These are phyloP conservation scores for Cytospora schulzeri DNA, from an alignment of 2,329 filamentous ascomycete species.

Conservation along the genomic window DNA sequence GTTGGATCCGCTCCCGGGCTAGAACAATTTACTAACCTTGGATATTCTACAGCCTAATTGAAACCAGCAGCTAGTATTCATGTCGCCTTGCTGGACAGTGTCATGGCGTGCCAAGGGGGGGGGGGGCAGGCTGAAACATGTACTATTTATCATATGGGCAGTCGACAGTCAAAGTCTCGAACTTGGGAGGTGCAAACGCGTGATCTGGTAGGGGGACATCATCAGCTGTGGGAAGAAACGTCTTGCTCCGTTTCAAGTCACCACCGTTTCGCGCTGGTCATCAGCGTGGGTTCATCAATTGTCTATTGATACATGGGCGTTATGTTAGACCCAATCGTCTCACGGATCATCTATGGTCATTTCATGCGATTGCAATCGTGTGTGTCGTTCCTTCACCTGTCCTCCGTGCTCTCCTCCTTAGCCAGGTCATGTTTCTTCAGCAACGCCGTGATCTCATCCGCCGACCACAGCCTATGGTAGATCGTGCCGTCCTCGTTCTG, in stretches of 20 bases:
- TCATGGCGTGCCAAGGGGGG: neutral
- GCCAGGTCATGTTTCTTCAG: constrained; percentile 94
- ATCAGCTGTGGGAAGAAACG: neutral
- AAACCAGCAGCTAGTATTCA: neutral
- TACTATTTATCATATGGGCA: neutral
- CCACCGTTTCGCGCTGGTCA: neutral
- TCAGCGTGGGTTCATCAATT: constrained; percentile 20
- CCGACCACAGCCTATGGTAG: constrained; percentile 96
- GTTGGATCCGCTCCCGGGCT: constrained; percentile 34
- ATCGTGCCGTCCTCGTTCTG: constrained; percentile 94
- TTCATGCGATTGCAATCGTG: constrained; percentile 2
- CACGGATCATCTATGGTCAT: constrained; percentile 21
- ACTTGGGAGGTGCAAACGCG: neutral
- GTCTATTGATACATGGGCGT: constrained; percentile 37
- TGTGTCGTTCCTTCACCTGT: constrained; percentile 48
- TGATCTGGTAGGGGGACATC: neutral
- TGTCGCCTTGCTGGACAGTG: neutral
- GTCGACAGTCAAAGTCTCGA: neutral
- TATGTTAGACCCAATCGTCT: constrained; percentile 19
- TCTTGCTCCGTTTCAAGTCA: neutral
- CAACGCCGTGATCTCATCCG: constrained; percentile 92
- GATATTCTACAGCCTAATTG: constrained; percentile 20
- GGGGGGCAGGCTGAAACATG: neutral
- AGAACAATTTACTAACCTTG: constrained; percentile 28
- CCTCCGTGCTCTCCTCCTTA: constrained; percentile 76